Evolutionary conservation across 306 rosid species (phyloP), one percentile per base, ranked within the genome.

Genomic region (Casuarina equisetifolia): DNA sequence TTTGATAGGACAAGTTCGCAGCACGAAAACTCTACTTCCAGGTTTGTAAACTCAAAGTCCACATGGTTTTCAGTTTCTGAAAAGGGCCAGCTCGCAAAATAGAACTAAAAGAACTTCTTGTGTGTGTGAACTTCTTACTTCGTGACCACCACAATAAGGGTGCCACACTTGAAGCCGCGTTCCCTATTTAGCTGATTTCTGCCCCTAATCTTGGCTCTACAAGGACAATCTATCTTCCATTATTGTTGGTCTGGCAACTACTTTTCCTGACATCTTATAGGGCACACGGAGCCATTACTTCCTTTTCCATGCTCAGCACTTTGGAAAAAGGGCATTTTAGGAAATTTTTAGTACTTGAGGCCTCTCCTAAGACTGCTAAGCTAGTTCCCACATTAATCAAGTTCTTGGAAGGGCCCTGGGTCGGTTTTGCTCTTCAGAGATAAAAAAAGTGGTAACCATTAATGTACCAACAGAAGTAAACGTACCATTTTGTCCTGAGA

Each of bases 401-500:
- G 50, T 45, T 66, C 48, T 67, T 74, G 43, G 16, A 48, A 8
- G 19, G 55, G 32, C 32, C 73, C 49, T 67, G 55, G 61, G 53
- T 36, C 15, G 46, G 16, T 25, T 73, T 25, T 62, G 43, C 44
- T 62, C 32, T 62, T 13, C 45, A 62, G 16, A 43, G 42, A 52
- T 64, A 53, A 36, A 78, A 25, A 20, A 50, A 48, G 9, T 42
- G 16, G 57, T 39, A 66, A 83, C 35, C 32, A 66, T 39, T 17
- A 8, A 66, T 10, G 71, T 3, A 42, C 4, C 58, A 20, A 45
- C 45, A 77, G 78, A 78, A 78, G 76, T 58, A 73, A 8, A 69
- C 70, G 43, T 90, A 95, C 99, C 98, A 72, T 91, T 92, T 90
- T 89, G 97, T 86, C 90, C 98, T 0, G 89, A 87, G 82, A 86